A percentile compares a stretch with the other conserved stretches of the same genome.
These are phyloP conservation scores for Pugionium cornutum DNA, from an alignment of 345 rosid species.

Conservation along the genomic window DNA sequence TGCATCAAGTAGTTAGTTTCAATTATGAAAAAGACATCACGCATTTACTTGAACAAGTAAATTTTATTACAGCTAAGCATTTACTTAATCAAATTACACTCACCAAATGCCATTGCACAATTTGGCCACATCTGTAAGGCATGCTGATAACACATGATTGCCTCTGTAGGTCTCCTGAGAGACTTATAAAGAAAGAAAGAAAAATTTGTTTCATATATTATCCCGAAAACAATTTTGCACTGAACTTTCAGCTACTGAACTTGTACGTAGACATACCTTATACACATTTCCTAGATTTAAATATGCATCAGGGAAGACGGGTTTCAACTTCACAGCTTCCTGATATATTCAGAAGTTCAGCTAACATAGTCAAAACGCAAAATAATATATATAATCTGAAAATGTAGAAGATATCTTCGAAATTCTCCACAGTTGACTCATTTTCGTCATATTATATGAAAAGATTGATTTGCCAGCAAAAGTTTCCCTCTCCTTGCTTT, in stretches of 20 bases:
- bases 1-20: constrained; percentile 36
- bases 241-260: constrained; percentile 42
- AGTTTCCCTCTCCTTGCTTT: too few species aligned
- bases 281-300: constrained; percentile 95
- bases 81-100: constrained; percentile 38
- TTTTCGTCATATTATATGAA: neutral
- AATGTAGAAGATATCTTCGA: neutral
- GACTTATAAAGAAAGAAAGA: constrained; percentile 63
- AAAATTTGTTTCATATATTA: constrained; percentile 44
- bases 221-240: constrained; percentile 25
- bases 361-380: constrained; percentile 8
- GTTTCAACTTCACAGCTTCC: constrained; percentile 96
- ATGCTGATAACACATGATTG: constrained; percentile 83
- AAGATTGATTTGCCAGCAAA: neutral
- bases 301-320: constrained; percentile 92
- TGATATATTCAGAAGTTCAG: constrained; percentile 39
- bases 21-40: neutral
- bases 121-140: constrained; percentile 85
- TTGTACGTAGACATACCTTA: constrained; percentile 66
- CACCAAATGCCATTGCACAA: constrained; percentile 83
- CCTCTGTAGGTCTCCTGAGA: constrained; percentile 92
- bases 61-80: constrained; percentile 13
- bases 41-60: constrained; percentile 15
- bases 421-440: too few species aligned
- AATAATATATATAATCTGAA: neutral